Evolutionary conservation across 495 filamentous ascomycete species (phyloP), one percentile per base, ranked within the genome.

Genomic region (Usnea hakonensis): DNA sequence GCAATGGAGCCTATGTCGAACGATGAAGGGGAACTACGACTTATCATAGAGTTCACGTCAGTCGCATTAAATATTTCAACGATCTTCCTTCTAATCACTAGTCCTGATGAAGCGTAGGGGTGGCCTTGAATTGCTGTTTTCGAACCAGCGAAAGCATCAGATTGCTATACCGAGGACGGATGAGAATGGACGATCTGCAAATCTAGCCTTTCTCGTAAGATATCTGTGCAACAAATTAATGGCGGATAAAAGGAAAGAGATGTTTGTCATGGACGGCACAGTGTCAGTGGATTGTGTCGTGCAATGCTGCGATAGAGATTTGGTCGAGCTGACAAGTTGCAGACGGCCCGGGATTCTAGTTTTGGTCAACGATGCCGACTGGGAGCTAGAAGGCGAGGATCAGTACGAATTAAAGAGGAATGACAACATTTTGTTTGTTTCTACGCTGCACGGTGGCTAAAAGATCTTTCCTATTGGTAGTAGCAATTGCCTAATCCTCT

Each of bases 331-430:
- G 44, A 40, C 6, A 62, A 28, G 38, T 19, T 48, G 54, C 67
- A 97, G 94, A 37, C 90, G 95, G 55, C 93, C 94, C 8, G 94
- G 94, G n/a, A 95, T 97, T 68, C 83, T 99, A 54, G 95, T 97
- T 19, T 78, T 99, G 61, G 92, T 99, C 73, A 99, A 99, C 72
- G 93, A 99, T 67, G 87, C 89, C 46, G 94, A 99, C 71, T 99
- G 94, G 94, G 92, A 97, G 75, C 83, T 99, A 17, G 95, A 97
- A 74, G 94, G 92, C 10, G 92, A 97, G 74, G 91, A 91, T 65
- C 81, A 79, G 60, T 97, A 96, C 72, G 86, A 90, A 70, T 77
- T 97, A 59, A 85, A 92, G 73, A 70, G 77, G 28, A 80, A 84
- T 30, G 94, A 99, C 75, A 92, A 89, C 68, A 88, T 99, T 69